phyloP scores from a whole-genome alignment of 2,329 filamentous ascomycete genomes.

The Huntiella bhutanensis region DNA sequence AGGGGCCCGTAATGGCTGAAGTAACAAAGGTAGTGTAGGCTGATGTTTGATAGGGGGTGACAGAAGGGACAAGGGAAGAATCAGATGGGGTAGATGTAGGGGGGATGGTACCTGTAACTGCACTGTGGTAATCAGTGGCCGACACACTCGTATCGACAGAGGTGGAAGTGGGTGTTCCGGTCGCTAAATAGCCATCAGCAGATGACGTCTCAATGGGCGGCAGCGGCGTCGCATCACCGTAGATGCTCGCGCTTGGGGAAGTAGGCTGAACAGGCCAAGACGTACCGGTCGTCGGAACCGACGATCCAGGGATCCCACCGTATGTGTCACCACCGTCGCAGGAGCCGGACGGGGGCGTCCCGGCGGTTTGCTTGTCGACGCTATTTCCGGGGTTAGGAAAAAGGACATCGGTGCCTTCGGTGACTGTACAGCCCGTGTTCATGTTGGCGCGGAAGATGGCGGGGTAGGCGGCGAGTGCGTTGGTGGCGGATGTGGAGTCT shows the following conservation, averaged over 20 bases:
- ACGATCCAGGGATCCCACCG: background rate
- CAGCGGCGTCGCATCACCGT: no score
- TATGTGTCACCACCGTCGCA: background rate
- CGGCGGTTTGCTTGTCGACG: conserved; percentile 19
- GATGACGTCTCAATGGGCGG: background rate
- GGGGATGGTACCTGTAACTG: conserved; percentile 1
- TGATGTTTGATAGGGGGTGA: background rate
- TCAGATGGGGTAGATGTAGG: background rate
- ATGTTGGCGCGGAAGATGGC: conserved; percentile 44
- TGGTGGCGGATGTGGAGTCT: conserved; percentile 20
- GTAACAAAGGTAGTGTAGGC: no score
- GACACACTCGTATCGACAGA: background rate
- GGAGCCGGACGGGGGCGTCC: conserved; percentile 15
- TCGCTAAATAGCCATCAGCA: background rate
- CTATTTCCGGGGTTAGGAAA: conserved; percentile 44
- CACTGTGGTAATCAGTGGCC: background rate
- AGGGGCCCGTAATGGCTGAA: no score
- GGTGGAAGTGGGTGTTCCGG: background rate
- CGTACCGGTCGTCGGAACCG: background rate
- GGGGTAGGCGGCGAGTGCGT: conserved; percentile 33
- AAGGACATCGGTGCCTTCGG: conserved; percentile 33
- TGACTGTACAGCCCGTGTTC: conserved; percentile 33
- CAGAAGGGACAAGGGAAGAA: background rate
- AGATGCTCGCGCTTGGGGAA: no score
- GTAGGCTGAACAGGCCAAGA: no score